Evolutionary conservation across 2,329 filamentous ascomycete genomes (phyloP), one percentile per base, ranked within the genome.

Genomic region (Aspergillus sp.): DNA sequence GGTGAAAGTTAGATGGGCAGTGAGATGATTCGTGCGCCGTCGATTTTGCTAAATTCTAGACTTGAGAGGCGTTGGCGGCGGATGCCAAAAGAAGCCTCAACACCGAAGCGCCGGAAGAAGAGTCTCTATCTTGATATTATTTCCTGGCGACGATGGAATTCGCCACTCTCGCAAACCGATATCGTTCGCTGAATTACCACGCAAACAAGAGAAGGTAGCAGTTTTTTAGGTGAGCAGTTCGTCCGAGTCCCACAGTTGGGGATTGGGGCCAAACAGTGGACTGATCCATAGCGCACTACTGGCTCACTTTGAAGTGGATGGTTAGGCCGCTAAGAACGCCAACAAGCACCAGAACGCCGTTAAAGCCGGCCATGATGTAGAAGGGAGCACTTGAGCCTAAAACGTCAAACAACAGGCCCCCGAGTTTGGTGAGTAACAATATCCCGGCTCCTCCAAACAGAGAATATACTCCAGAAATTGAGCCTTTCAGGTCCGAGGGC

Each of bases 401-500:
- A 18, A 75, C 81, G 72, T 99, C 95, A 68, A 98, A 99, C 48
- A 97, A 75, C 38, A 86, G 85, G 0, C 95, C 95, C 12, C 95
- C 95, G 4, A 95, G 74, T 76, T 99, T 99, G 0, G 95, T 98
- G 15, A 99, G 82, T 5, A 98, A 75, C 54, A 99, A 74, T 52
- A 99, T 99, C 0, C 93, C 95, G 1, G 87, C 89, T 13, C 93
- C 95, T 11, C 95, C 95, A 55, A 89, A 92, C 61, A 96, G 85
- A 53, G 90, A 96, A 74, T 99, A 99, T 1, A 97, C 88, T 2
- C 95, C 95, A 0, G 95, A 93, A 64, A 99, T 95, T 13, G 91
- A 93, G 12, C 95, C 95, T 77, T 98, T 98, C 53, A 98, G 83
- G 45, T 84, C 76, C n/a, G 80, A 76, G 48, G 80, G 69, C 22